These are phyloP conservation scores for Salix exigua DNA, from an alignment of 345 rosid species.

Conservation along the genomic window DNA sequence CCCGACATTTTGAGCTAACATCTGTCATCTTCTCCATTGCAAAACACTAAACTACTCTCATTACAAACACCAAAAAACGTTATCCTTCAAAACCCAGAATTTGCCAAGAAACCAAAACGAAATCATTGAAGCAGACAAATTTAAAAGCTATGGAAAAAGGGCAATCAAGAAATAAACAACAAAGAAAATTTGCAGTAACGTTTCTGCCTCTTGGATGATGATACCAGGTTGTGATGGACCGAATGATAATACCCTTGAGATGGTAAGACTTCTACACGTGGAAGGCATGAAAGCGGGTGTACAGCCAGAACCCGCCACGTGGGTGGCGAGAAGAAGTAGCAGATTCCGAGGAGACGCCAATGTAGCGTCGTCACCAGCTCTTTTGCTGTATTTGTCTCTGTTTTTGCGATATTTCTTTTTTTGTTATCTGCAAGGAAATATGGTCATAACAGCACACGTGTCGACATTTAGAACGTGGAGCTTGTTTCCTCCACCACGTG, in stretches of 20 bases:
- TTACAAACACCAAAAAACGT: neutral
- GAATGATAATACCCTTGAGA: slow-evolving; percentile 4
- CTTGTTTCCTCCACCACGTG: slow-evolving; percentile 5
- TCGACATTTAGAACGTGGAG: neutral
- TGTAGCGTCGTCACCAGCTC: slow-evolving; percentile 25
- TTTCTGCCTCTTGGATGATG: neutral
- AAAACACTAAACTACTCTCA: neutral
- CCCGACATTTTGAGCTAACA: slow-evolving; percentile 16
- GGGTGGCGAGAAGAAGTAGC: slow-evolving; percentile 13
- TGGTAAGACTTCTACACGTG: slow-evolving; percentile 28
- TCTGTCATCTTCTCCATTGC: slow-evolving; percentile 13
- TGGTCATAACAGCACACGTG: slow-evolving; percentile 15
- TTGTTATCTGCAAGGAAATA: neutral
- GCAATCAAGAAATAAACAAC: neutral
- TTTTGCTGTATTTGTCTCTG: slow-evolving; percentile 4
- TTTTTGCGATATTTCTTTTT: neutral
- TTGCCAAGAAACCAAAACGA: neutral
- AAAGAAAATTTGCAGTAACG: neutral
- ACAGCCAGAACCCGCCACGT: slow-evolving; percentile 13
- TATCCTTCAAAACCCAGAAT: slow-evolving; percentile 3
- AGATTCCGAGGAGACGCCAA: slow-evolving; percentile 34
- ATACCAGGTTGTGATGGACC: neutral
- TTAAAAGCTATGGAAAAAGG: neutral
- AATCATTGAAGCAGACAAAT: neutral
- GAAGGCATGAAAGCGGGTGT: slow-evolving; percentile 22